Evolutionary conservation across 352 stramenopile species (phyloP).

Genomic region (Globisporangium takayamanum): DNA sequence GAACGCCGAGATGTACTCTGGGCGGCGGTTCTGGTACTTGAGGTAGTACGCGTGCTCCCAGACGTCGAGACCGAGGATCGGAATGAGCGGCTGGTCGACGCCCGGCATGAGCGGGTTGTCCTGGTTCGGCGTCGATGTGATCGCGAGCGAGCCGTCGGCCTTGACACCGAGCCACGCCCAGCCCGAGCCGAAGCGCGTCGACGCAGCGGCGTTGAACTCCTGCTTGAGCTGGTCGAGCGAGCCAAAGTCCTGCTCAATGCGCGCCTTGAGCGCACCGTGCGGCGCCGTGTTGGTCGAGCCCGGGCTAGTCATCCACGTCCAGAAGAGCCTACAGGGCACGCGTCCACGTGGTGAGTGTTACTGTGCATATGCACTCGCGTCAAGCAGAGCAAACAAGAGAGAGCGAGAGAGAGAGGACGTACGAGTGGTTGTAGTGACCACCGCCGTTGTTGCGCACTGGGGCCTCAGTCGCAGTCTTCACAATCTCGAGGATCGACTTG

Average conservation of each 20-base stretch:
- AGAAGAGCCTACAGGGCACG: constrained; percentile 69
- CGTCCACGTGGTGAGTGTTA: neutral
- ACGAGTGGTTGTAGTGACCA: constrained; percentile 82
- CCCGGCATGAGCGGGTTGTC: constrained; percentile 85
- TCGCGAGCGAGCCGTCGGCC: constrained; percentile 88
- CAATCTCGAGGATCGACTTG: constrained; percentile 80
- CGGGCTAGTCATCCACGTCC: constrained; percentile 87
- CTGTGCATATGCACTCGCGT: neutral
- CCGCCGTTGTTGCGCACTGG: constrained; percentile 82
- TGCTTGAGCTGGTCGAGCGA: constrained; percentile 87
- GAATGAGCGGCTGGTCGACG: constrained; percentile 77
- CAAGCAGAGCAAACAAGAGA: neutral
- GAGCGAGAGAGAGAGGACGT: constrained; percentile 8
- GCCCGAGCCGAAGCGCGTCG: constrained; percentile 85
- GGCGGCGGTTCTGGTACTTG: constrained; percentile 95
- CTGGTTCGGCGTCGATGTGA: constrained; percentile 96
- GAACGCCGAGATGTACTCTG: constrained; percentile 96
- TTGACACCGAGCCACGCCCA: constrained; percentile 89
- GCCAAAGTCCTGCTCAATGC: constrained; percentile 88
- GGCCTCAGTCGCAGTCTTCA: constrained; percentile 63
- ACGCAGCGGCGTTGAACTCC: constrained; percentile 85
- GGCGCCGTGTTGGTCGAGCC: constrained; percentile 76
- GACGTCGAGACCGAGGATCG: constrained; percentile 93
- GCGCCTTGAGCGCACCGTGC: constrained; percentile 71
- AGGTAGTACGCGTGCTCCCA: constrained; percentile 97